phyloP scores from a whole-genome alignment of 2,329 filamentous ascomycete species.

The Sporothrix globosa region DNA sequence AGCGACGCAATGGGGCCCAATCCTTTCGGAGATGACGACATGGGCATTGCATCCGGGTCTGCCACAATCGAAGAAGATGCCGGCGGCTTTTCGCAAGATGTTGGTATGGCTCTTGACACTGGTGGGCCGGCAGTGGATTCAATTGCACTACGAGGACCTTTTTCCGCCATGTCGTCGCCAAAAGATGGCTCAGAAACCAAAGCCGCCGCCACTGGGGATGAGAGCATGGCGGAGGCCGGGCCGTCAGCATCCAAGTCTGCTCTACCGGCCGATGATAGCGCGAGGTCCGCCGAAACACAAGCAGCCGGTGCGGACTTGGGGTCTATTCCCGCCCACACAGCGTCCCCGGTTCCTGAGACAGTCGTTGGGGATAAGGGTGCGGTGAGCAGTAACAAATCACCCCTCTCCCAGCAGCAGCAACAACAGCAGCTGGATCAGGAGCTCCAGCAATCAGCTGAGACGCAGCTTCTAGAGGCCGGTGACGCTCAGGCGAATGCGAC shows the following conservation, averaged over 20 bases:
- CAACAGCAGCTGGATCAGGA: conserved; percentile 30
- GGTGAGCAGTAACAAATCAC: neutral
- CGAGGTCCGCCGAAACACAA: neutral
- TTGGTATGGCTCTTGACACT: conserved; percentile 49
- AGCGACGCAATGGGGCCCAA: conserved; percentile 61
- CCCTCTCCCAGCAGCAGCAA: conserved; percentile 25
- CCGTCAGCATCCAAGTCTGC: neutral
- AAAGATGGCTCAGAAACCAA: neutral
- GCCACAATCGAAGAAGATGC: conserved; percentile 40
- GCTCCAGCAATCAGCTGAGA: conserved; percentile 27
- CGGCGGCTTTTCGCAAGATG: conserved; percentile 34
- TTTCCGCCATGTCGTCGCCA: neutral
- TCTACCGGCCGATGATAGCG: neutral
- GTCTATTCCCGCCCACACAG: neutral
- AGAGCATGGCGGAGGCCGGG: neutral
- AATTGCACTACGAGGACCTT: conserved; percentile 16
- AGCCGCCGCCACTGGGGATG: neutral
- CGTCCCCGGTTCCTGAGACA: neutral
- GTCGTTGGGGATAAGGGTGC: neutral
- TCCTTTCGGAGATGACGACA: conserved; percentile 76
- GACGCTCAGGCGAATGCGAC: neutral
- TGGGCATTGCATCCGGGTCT: conserved; percentile 49
- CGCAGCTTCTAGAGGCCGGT: conserved; percentile 24
- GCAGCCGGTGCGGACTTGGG: neutral
- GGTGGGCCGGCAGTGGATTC: conserved; percentile 45